phyloP scores from a whole-genome alignment of 2,329 filamentous ascomycete genomes.

The Ploettnerulaceae sp. region DNA sequence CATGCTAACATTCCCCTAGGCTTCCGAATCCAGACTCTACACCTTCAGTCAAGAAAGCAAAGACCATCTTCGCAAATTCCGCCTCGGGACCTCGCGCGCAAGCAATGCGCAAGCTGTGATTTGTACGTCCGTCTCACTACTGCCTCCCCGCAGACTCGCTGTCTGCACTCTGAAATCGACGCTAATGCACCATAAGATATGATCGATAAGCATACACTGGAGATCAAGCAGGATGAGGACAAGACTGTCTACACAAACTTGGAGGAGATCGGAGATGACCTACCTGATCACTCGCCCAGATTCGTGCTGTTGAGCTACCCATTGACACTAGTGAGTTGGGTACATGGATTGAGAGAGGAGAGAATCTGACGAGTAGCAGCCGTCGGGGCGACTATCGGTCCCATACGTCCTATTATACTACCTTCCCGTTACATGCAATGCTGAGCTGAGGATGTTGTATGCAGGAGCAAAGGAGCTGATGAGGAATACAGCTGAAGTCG shows the following conservation, averaged over 20 bases:
- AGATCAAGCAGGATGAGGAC: slow-evolving; percentile 80
- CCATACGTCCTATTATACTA: slow-evolving; percentile 96
- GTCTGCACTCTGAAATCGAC: background rate
- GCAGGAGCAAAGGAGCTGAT: slow-evolving; percentile 94
- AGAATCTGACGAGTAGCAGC: slow-evolving; percentile 36
- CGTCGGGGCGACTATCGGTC: slow-evolving; percentile 77
- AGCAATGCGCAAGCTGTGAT: slow-evolving; percentile 88
- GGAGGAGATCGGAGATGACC: slow-evolving; percentile 76
- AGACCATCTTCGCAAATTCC: slow-evolving; percentile 89
- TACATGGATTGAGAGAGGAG: background rate
- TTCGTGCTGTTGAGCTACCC: slow-evolving; percentile 91
- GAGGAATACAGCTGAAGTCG: slow-evolving; percentile 88
- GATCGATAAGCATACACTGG: slow-evolving; percentile 85
- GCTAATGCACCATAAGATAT: slow-evolving; percentile 54
- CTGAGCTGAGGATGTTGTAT: slow-evolving; percentile 85
- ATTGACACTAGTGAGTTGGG: slow-evolving; percentile 65
- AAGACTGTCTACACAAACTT: slow-evolving; percentile 74
- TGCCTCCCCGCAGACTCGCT: background rate
- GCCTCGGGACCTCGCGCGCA: slow-evolving; percentile 80
- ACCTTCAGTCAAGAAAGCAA: slow-evolving; percentile 89
- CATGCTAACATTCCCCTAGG: slow-evolving; percentile 18
- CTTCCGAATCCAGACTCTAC: slow-evolving; percentile 83
- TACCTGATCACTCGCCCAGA: slow-evolving; percentile 86
- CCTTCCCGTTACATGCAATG: slow-evolving; percentile 86
- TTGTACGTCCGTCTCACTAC: slow-evolving; percentile 59